phyloP scores from a whole-genome alignment of 2,329 filamentous ascomycete species.

The Ilyonectria sp. region DNA sequence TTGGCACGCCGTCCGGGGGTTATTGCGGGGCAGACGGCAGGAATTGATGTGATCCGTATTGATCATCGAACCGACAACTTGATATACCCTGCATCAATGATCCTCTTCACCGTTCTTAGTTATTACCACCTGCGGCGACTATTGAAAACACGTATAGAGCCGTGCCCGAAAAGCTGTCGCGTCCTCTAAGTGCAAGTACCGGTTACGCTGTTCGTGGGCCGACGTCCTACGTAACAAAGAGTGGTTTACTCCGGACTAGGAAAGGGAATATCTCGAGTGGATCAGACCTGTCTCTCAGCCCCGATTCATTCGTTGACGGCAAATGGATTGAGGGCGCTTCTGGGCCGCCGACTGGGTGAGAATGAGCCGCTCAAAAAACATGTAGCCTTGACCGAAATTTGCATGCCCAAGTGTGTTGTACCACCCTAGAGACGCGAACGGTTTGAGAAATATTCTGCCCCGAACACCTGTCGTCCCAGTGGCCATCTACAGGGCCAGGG shows the following conservation, averaged over 20 bases:
- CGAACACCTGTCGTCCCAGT: neutral
- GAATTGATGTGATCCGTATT: conserved; percentile 18
- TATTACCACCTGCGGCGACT: conserved; percentile 5
- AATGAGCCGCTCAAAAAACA: conserved; percentile 3
- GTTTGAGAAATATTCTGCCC: neutral
- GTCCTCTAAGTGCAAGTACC: neutral
- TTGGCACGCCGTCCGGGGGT: conserved; percentile 24
- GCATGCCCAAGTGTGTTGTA: neutral
- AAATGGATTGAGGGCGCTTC: conserved; percentile 22
- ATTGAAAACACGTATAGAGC: neutral
- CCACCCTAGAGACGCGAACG: neutral
- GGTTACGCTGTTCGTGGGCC: conserved; percentile 13
- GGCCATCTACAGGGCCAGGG: neutral
- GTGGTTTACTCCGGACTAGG: conserved; percentile 37
- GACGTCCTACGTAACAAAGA: conserved; percentile 10
- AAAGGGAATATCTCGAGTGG: conserved; percentile 40
- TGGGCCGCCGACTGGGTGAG: conserved; percentile 1
- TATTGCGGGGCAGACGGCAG: conserved; percentile 20
- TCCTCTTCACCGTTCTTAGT: conserved; percentile 20
- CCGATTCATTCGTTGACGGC: conserved; percentile 21
- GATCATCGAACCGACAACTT: conserved; percentile 40
- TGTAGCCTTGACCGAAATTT: conserved; percentile 7
- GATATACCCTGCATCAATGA: conserved; percentile 17
- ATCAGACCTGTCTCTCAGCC: conserved; percentile 36
- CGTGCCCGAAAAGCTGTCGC: neutral